Percentiles rank a stretch among this genome's conserved stretches.
These are phyloP conservation scores for Marchantia paleacea DNA, from an alignment of 225 moss, liverwort and hornwort genomes.

Conservation along the genomic window DNA sequence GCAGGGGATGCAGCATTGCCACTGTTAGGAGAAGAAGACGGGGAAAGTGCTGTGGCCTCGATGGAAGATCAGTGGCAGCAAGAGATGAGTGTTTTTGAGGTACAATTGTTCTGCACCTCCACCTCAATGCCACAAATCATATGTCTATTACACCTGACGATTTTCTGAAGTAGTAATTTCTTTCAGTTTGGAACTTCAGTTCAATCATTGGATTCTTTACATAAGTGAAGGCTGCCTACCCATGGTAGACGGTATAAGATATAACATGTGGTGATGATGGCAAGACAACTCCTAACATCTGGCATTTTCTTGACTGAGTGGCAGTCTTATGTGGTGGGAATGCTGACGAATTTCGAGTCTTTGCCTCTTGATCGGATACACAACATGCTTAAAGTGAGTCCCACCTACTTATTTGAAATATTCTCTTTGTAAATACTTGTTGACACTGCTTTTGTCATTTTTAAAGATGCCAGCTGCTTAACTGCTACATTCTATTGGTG, in stretches of 20 bases:
- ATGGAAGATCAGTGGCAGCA: slow-evolving; percentile 99
- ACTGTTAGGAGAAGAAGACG: slow-evolving; percentile 89
- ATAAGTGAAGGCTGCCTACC: not conserved
- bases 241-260: not conserved
- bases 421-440: not conserved
- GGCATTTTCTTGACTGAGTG: slow-evolving; percentile 17
- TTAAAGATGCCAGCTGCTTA: not conserved
- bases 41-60: slow-evolving; percentile 94
- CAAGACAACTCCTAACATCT: not conserved
- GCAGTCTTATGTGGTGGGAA: slow-evolving; percentile 96
- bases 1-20: slow-evolving; percentile 66
- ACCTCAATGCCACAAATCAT: not conserved
- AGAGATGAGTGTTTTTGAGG: slow-evolving; percentile 99
- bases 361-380: slow-evolving; percentile 96
- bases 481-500: slow-evolving; percentile 14
- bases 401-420: not conserved
- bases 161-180: not conserved
- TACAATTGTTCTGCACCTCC: slow-evolving; percentile 2
- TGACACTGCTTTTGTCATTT: not conserved
- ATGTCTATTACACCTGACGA: not conserved
- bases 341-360: slow-evolving; percentile 98
- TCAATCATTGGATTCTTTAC: not conserved
- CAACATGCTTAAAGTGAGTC: slow-evolving; percentile 94
- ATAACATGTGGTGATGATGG: no score
- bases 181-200: not conserved